phyloP scores from a whole-genome alignment of 495 filamentous ascomycete genomes.

The Xylaria palmicola region DNA sequence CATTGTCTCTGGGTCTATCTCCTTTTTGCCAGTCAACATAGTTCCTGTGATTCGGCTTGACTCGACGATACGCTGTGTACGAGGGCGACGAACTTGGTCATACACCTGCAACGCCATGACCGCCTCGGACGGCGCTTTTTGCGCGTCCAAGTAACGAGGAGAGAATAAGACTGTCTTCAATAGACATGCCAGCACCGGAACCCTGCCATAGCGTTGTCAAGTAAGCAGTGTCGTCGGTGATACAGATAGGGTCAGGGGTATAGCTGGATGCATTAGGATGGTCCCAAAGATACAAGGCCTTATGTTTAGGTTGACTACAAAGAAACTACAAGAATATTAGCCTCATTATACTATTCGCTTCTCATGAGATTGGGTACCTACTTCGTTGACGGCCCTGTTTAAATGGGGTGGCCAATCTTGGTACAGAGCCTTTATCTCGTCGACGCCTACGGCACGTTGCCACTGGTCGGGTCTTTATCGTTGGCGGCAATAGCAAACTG shows the following conservation, averaged over 20 bases:
- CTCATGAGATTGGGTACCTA: background rate
- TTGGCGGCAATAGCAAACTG: conserved; percentile 16
- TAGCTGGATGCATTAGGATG: conserved; percentile 21
- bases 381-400: conserved; percentile 14
- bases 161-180: conserved; percentile 40
- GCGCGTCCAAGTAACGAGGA: conserved; percentile 28
- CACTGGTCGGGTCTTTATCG: conserved; percentile 17
- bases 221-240: conserved; percentile 47
- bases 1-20: background rate
- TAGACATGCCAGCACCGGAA: conserved; percentile 37
- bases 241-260: conserved; percentile 22
- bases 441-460: conserved; percentile 5
- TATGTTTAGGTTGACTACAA: conserved; percentile 12
- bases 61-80: conserved; percentile 26
- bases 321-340: background rate
- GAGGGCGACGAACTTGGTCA: conserved; percentile 23
- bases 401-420: conserved; percentile 12
- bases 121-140: conserved; percentile 14
- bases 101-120: conserved; percentile 20
- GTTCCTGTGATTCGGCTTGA: conserved; percentile 33
- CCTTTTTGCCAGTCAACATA: background rate
- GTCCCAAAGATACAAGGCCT: conserved; percentile 18
- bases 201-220: conserved; percentile 39
- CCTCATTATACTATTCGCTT: too few species aligned
- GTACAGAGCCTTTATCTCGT: conserved; percentile 20